Conservation (phyloP, 1,284 basidiomycete species). For the Cryptococcus sp. region DNA sequence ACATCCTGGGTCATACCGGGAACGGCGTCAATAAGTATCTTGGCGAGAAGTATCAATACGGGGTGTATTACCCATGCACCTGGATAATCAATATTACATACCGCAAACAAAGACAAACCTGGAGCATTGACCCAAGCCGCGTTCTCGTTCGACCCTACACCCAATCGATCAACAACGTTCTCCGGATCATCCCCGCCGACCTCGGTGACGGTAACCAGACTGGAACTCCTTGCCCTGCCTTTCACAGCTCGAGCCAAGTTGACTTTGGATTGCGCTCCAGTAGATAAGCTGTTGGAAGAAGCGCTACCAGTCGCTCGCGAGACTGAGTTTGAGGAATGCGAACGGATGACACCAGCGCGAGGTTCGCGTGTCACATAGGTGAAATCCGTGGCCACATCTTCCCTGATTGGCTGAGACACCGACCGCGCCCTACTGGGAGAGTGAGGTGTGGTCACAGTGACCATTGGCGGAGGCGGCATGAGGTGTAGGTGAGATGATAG, state of each 20-base stretch:
- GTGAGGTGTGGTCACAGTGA: conserved; percentile 32
- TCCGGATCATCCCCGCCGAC: conserved; percentile 73
- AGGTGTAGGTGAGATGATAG: conserved; percentile 9
- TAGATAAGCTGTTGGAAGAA: neutral
- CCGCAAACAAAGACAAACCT: conserved; percentile 52
- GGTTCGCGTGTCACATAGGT: conserved; percentile 5
- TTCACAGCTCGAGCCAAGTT: conserved; percentile 26
- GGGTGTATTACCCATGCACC: conserved; percentile 98
- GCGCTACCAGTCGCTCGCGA: neutral
- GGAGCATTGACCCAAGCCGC: conserved; percentile 99
- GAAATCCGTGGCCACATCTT: conserved; percentile 31
- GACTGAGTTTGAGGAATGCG: conserved; percentile 21
- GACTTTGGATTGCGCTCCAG: neutral
- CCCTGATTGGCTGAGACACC: conserved; percentile 42
- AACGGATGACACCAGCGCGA: conserved; percentile 9
- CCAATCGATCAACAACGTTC: conserved; percentile 69
- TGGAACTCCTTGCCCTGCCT: conserved; percentile 65
- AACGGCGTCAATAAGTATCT: conserved; percentile 88
- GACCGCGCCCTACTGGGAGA: conserved; percentile 35
- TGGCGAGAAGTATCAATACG: conserved; percentile 82
- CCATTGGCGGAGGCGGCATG: conserved; percentile 13
- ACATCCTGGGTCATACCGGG: conserved; percentile 91
- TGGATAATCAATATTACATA: conserved; percentile 37
- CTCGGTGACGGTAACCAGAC: conserved; percentile 82
- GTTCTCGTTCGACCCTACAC: conserved; percentile 82